Evolutionary conservation across 106 monocot species (phyloP), one percentile per base, ranked within the genome.

Genomic region (Xerophyta viscosa): DNA sequence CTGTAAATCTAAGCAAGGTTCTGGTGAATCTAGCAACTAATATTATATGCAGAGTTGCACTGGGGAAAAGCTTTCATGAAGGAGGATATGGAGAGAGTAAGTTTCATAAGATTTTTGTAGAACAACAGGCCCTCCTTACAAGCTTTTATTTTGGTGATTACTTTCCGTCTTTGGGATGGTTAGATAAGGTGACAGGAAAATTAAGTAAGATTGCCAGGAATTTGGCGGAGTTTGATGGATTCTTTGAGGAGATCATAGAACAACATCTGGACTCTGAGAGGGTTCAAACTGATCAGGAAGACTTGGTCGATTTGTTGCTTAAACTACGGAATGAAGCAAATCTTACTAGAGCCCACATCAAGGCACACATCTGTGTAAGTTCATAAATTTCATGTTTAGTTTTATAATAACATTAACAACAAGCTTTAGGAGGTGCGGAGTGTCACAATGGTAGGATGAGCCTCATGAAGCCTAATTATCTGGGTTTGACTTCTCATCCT

Each of bases 221-320:
- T 19, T 7, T 31, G 2, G 10, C 4, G 31, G 27, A 54, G 10
- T 19, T 31, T 31, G 53, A 54, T 7, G 6, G 18, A 27, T 17
- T 54, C 27, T 54, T 18, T 0, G 18, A 54, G 18, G 53, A 31
- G 18, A 31, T 54, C 20, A 13, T 54, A 0, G 17, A 54, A 20
- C 29, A 54, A 31, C 53, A 31, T 18, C 43, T 44, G 6, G 27
- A 31, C 0, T n/a, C 17, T 15, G 31, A 27, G 18, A 29, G 31
- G 53, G 29, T 31, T 27, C 5, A 14, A 8, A 4, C 25, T 13
- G 27, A 28, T 8, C 21, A n/a, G 4, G 53, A 54, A 14, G 31
- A 31, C n/a, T 31, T 54, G 1, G 30, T 54, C 31, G 53, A 54
- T 31, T 19, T 54, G 6, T 27, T 54, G n/a, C 27, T 54, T 17